phyloP scores from a whole-genome alignment of 768 basidiomycete species.

The Scleroderma bovista region DNA sequence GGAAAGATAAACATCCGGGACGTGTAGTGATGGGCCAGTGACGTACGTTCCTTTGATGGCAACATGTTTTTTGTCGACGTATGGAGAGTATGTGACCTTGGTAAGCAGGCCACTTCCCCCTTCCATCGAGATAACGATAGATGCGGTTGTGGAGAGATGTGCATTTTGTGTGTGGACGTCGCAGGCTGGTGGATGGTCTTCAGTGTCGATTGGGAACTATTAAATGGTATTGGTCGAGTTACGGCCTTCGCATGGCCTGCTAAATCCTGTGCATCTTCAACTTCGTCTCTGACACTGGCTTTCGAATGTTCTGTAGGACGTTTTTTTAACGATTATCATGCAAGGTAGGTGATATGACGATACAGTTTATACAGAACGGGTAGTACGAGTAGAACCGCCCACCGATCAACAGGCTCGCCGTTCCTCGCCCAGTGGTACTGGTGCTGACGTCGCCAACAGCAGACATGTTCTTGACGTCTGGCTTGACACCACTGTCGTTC shows the following conservation, averaged over 20 bases:
- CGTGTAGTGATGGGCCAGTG: conserved; percentile 10
- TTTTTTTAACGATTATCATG: too few species aligned
- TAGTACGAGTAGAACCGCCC: too few species aligned
- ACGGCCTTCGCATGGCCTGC: too few species aligned
- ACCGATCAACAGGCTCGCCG: too few species aligned
- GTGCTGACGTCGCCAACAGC: neutral
- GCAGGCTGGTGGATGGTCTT: conserved; percentile 7
- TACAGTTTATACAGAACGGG: too few species aligned
- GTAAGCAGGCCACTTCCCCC: neutral
- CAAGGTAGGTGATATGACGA: too few species aligned
- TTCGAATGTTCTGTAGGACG: too few species aligned
- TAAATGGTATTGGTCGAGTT: neutral
- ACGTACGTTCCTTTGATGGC: conserved; percentile 10
- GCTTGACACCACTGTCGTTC: conserved; percentile 43
- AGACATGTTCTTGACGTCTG: conserved; percentile 17
- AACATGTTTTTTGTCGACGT: neutral
- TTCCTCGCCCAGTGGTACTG: neutral
- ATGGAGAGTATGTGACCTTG: conserved; percentile 7
- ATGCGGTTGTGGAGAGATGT: neutral
- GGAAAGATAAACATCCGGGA: conserved; percentile 12
- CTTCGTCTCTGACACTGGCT: too few species aligned
- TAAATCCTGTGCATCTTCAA: too few species aligned
- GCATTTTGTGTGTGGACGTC: neutral
- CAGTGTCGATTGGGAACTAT: neutral
- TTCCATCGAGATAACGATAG: neutral